Percentiles rank a stretch among this genome's conserved stretches.
Conservation (phyloP, 495 filamentous ascomycete species). For the Penicillium verhagenii region DNA sequence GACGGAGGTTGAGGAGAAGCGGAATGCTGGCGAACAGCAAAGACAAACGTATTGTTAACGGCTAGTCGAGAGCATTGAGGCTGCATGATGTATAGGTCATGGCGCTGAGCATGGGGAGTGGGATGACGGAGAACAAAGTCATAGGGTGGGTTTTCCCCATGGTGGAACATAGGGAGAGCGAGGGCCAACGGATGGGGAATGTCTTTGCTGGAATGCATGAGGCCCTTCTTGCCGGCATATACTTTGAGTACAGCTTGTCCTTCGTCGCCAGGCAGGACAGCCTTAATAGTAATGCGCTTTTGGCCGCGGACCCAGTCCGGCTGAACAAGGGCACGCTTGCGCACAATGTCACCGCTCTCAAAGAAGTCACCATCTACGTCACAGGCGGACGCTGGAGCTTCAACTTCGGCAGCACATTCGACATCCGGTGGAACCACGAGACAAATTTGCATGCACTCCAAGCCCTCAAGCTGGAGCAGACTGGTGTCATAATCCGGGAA, state of each 20-base stretch:
- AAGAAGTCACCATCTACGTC: conserved; percentile 91
- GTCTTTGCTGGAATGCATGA: conserved; percentile 94
- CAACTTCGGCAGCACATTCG: conserved; percentile 91
- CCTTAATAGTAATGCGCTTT: conserved; percentile 92
- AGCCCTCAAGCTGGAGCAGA: conserved; percentile 76
- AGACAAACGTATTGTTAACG: conserved; percentile 96
- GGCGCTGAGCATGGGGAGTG: conserved; percentile 91
- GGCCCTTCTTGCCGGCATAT: conserved; percentile 87
- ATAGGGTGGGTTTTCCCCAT: conserved; percentile 87
- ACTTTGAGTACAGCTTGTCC: conserved; percentile 87
- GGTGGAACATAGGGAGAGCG: conserved; percentile 86
- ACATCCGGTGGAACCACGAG: conserved; percentile 84
- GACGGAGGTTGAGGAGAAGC: conserved; percentile 54
- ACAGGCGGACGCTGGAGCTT: conserved; percentile 72
- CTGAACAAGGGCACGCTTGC: conserved; percentile 84
- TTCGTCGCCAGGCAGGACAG: conserved; percentile 84
- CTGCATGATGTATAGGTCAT: conserved; percentile 94
- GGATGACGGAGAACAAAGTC: conserved; percentile 92
- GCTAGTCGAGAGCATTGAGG: conserved; percentile 86
- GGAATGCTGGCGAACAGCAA: conserved; percentile 89
- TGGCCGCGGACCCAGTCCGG: conserved; percentile 84
- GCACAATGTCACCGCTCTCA: conserved; percentile 84
- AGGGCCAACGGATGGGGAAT: conserved; percentile 91
- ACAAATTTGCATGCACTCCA: conserved; percentile 89
- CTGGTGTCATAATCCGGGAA: conserved; percentile 92